phyloP scores from a whole-genome alignment of 805 yeast species.

The Yamadazyma laniorum region DNA sequence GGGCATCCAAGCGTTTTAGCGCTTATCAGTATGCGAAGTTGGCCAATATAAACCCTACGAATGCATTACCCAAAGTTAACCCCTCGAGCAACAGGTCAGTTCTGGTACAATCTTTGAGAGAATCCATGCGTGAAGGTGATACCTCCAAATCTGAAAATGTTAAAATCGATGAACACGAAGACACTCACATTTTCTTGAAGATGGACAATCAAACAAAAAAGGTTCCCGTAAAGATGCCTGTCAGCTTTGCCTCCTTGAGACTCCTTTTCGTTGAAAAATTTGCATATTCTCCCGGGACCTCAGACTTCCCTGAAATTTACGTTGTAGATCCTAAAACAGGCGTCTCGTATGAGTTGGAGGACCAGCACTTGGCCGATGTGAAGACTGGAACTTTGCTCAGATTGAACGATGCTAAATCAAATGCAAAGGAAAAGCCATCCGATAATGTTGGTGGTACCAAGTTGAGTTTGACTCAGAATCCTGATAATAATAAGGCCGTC shows the following conservation, averaged over 20 bases:
- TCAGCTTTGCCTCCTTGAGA: slow-evolving; percentile 54
- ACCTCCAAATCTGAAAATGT: not conserved
- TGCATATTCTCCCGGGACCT: slow-evolving; percentile 73
- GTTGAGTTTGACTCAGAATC: not conserved
- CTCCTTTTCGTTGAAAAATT: slow-evolving; percentile 82
- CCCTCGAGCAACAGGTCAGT: slow-evolving; percentile 1
- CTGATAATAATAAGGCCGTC: not conserved
- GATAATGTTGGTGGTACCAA: not conserved
- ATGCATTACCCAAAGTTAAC: slow-evolving; percentile 12
- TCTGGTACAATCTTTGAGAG: slow-evolving; percentile 11
- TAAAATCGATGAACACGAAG: slow-evolving; percentile 1
- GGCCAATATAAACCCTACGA: slow-evolving; percentile 35
- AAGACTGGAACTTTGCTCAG: slow-evolving; percentile 54
- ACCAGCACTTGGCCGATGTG: slow-evolving; percentile 51
- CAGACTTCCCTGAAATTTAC: slow-evolving; percentile 75
- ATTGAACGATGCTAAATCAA: slow-evolving; percentile 10
- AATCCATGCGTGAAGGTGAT: slow-evolving; percentile 3
- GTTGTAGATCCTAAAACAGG: slow-evolving; percentile 59
- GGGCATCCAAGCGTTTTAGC: slow-evolving; percentile 91
- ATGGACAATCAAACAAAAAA: slow-evolving; percentile 56
- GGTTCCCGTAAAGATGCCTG: slow-evolving; percentile 43
- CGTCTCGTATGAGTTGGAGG: slow-evolving; percentile 80
- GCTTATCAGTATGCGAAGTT: slow-evolving; percentile 88
- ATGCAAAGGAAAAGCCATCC: not conserved
- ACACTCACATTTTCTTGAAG: slow-evolving; percentile 44